Evolutionary conservation across 768 basidiomycete species (phyloP).

Genomic region (Coprinellus micaceus): DNA sequence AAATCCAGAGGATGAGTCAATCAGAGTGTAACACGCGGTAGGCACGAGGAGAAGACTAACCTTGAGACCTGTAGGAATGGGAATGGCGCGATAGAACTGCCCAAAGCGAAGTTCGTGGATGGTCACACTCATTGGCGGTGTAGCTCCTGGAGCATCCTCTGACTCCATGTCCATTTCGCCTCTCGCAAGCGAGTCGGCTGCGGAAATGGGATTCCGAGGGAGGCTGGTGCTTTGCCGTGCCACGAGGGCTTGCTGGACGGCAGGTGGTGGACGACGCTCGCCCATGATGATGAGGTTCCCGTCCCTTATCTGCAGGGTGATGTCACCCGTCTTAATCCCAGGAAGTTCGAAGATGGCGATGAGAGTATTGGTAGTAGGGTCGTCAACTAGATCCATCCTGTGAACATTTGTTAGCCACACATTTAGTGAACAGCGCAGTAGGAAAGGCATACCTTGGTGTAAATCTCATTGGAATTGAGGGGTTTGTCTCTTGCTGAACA

Average conservation of each 20-base stretch:
- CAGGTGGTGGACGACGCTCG: constrained; percentile 24
- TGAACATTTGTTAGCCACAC: constrained; percentile 5
- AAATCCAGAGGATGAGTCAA: constrained; percentile 10
- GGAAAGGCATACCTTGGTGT: constrained; percentile 20
- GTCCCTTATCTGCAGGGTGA: constrained; percentile 31
- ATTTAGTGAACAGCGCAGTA: neutral
- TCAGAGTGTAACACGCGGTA: neutral
- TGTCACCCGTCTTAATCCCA: constrained; percentile 35
- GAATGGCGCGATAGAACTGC: constrained; percentile 35
- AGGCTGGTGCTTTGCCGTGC: constrained; percentile 3
- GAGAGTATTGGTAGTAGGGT: constrained; percentile 29
- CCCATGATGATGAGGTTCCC: constrained; percentile 34
- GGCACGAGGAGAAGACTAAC: constrained; percentile 22
- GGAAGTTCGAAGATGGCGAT: constrained; percentile 43
- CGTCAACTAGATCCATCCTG: constrained; percentile 44
- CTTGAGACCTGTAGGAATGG: constrained; percentile 35
- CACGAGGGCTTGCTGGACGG: constrained; percentile 5
- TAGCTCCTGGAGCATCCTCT: neutral
- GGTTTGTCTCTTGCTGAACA: constrained; percentile 11
- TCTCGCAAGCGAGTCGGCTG: constrained; percentile 13
- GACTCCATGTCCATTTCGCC: constrained; percentile 13
- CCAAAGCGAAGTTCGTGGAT: constrained; percentile 43
- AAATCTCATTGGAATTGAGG: constrained; percentile 15
- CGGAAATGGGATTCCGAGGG: constrained; percentile 8
- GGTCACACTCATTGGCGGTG: constrained; percentile 12